phyloP scores from a whole-genome alignment of 257 asterid species.

The Coffea eugenioides region DNA sequence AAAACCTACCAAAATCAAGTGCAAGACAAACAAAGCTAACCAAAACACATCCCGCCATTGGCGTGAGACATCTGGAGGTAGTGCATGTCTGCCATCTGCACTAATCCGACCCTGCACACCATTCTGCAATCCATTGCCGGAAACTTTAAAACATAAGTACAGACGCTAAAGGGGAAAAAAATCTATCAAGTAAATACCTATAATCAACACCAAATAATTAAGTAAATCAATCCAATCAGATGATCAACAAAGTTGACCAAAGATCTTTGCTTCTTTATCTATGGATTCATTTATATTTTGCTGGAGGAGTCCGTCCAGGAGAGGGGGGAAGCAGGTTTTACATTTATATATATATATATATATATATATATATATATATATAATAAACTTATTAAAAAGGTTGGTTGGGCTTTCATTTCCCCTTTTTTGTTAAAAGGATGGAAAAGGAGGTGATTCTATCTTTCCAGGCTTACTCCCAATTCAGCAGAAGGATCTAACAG shows the following conservation, averaged over 20 bases:
- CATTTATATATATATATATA: too few species aligned
- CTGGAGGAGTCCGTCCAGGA: neutral
- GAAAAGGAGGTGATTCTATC: neutral
- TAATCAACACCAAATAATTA: neutral
- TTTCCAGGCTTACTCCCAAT: neutral
- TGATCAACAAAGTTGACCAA: neutral
- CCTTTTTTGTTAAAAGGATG: neutral
- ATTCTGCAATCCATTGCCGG: constrained; percentile 51
- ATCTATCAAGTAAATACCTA: neutral
- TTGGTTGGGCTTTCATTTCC: neutral
- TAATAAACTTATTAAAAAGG: too few species aligned
- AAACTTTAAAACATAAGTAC: neutral
- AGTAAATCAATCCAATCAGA: neutral
- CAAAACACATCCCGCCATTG: constrained; percentile 92
- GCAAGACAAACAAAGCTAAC: constrained; percentile 68
- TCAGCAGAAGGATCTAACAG: neutral
- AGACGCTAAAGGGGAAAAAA: neutral
- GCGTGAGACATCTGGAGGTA: constrained; percentile 58
- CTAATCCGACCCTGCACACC: constrained; percentile 37
- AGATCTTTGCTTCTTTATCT: neutral
- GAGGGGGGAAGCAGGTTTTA: too few species aligned
- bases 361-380: too few species aligned
- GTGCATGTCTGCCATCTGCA: constrained; percentile 28
- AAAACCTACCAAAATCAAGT: constrained; percentile 68
- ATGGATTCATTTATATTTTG: neutral